Conservation (phyloP, 2,329 filamentous ascomycete species). For the Neoascochyta sp. region DNA sequence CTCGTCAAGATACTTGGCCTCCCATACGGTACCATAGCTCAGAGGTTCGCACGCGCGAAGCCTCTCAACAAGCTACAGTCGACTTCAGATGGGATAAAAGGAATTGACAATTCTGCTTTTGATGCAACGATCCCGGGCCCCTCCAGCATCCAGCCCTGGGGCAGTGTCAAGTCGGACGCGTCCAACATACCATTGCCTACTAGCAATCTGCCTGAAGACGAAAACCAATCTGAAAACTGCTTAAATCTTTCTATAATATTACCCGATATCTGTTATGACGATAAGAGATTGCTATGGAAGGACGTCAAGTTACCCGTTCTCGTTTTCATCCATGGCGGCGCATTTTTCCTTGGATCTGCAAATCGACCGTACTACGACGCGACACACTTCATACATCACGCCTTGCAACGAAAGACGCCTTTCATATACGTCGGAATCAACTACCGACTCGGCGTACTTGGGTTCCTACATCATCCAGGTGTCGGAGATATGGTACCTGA, state of each 20-base stretch:
- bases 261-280: slow-evolving; percentile 40
- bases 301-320: slow-evolving; percentile 46
- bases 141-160: slow-evolving; percentile 15
- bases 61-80: slow-evolving; percentile 1
- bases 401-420: slow-evolving; percentile 5
- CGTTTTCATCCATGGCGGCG: slow-evolving; percentile 53
- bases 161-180: slow-evolving; percentile 13
- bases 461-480: slow-evolving; percentile 43
- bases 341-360: slow-evolving; percentile 47
- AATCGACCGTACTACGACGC: slow-evolving; percentile 52
- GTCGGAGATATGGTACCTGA: slow-evolving; percentile 28
- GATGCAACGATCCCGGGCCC: slow-evolving; percentile 12
- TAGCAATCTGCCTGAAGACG: slow-evolving; percentile 12
- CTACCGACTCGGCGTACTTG: slow-evolving; percentile 26
- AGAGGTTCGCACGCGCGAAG: slow-evolving; percentile 12
- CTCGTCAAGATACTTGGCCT: slow-evolving; percentile 11
- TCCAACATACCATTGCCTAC: slow-evolving; percentile 15
- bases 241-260: slow-evolving; percentile 42
- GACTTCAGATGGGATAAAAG: not conserved
- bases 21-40: slow-evolving; percentile 10
- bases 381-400: slow-evolving; percentile 7
- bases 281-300: slow-evolving; percentile 23
- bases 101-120: slow-evolving; percentile 5
- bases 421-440: slow-evolving; percentile 10
- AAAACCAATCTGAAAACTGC: slow-evolving; percentile 37